Base-by-base conservation (phyloP, 192 early-diverging fungal genomes). In the Rhizophagus prolifer region DNA sequence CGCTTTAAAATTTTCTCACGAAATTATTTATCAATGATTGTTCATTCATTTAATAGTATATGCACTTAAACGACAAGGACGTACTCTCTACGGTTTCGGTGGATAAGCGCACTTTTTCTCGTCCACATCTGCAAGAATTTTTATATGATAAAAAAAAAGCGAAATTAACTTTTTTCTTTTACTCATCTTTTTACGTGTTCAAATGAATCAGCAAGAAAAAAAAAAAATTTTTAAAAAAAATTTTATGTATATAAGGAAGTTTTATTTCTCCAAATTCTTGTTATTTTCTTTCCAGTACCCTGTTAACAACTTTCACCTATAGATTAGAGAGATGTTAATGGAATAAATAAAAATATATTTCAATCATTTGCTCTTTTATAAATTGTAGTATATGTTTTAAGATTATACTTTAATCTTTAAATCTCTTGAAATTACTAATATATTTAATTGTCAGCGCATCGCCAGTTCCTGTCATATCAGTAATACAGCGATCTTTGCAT, bases 41-140 rank as follows among this genome's bases (percentile, higher is more conserved):
- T 14, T 41, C 19, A 26, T 64, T 50, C 34, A 25, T 6, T 59
- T 25, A 36, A 30, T 67, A 76, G 96, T 99, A 85, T 99, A 99
- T 82, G 95, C 96, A 31, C 91, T 98, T 86, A 98, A 98, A 90
- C 92, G 95, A 81, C 97, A 97, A 86, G 97, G 96, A 81, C 92
- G 96, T 80, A 95, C 97, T 80, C 93, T 98, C 70, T 97, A 89
- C 58, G 88, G 88, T 76, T 88, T 88, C 71, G 87, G 86, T n/a
- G 86, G 86, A 76, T 88, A 88, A 88, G 21, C 19, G 2, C 6
- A 21, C 5, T 54, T 6, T 19, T 34, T 50, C 19, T 50, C 47
- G 14, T 50, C 47, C 19, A 14, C 47, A 16, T 50, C 8, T 50
- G 14, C 47, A 54, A 54, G 50, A 7, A 54, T 54, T 54, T 7